These are phyloP conservation scores for Bothriochloa decipiens DNA, from an alignment of 176 grass and related monocot genomes.

Conservation along the genomic window DNA sequence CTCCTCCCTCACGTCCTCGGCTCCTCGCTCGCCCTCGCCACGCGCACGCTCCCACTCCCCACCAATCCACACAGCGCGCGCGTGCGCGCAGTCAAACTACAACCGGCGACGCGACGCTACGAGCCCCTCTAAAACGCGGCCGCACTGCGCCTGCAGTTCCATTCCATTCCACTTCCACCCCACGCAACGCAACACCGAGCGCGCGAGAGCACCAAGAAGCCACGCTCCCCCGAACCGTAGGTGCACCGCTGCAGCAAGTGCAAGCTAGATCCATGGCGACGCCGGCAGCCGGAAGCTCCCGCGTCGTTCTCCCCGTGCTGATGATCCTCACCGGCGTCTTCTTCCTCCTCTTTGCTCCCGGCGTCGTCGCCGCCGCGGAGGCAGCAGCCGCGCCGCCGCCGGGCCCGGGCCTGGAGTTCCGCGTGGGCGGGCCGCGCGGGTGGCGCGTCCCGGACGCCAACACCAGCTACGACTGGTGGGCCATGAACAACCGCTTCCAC, in stretches of 20 bases:
- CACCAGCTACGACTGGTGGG: constrained; percentile 71
- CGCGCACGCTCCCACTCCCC: not conserved
- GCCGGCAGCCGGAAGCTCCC: not conserved
- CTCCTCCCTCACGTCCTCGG: not conserved
- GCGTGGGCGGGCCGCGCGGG: constrained; percentile 64
- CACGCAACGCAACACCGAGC: not conserved
- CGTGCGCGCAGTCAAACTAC: not conserved
- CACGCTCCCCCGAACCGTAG: not conserved
- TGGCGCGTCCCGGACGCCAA: constrained; percentile 62
- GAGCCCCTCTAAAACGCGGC: not conserved
- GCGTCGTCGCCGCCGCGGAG: not conserved
- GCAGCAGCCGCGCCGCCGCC: not conserved
- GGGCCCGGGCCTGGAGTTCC: constrained; percentile 37
- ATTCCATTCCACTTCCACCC: not conserved
- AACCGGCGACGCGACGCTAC: not conserved
- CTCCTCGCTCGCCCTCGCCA: not conserved
- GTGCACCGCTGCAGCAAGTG: not conserved
- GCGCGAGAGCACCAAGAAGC: not conserved
- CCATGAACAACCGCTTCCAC: constrained; percentile 72
- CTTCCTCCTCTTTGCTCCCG: constrained; percentile 11
- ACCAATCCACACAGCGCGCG: not conserved
- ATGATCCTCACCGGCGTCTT: constrained; percentile 1
- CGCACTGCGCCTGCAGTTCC: not conserved
- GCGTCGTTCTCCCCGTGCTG: not conserved
- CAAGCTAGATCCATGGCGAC: constrained; percentile 31